Base-by-base conservation (phyloP, 164 flowering plant genomes). In the Aristolochia contorta region DNA sequence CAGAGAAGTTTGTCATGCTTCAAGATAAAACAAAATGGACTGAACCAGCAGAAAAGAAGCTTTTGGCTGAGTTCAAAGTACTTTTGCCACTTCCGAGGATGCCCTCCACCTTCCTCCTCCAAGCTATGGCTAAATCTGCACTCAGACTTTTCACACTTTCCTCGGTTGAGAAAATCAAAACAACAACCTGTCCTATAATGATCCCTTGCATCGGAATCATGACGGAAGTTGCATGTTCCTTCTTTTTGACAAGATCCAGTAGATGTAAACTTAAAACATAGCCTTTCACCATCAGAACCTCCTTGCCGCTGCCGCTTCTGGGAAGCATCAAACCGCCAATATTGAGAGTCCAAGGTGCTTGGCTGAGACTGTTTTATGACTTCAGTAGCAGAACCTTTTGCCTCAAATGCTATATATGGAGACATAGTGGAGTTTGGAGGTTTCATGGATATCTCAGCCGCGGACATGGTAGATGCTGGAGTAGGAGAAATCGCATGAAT, bases 401-500 rank as follows among this genome's bases (percentile, higher is more conserved):
- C 58, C 47, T 67, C 83, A 15, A 27, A 46, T 49, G 45, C 32
- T 60, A 72, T 67, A 70, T 83, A 90, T 16, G 99, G 99, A 67
- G 84, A 84, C 67, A 72, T 72, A 33, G 93, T 90, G 22, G 96
- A 77, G 67, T 82, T 85, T 68, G 84, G 69, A 2, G 99, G 82
- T 70, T 82, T 88, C 55, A 54, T 58, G 63, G 72, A 64, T 53
- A 93, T 70, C 69, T 93, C 97, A 53, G 78, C 61, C 32, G 82
- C 65, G 10, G 95, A 71, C 99, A 93, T 88, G 16, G 68, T 70
- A 71, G 89, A 80, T 57, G 95, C 89, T 59, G 99, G 97, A 71
- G 84, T 85, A 50, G 97, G 99, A 76, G 99, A 88, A 75, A 90
- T 73, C 59, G 97, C 97, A 84, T 93, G 97, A 70, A 93, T 75